Evolutionary conservation across 768 basidiomycete genomes (phyloP).

Genomic region (Auricularia sp.): DNA sequence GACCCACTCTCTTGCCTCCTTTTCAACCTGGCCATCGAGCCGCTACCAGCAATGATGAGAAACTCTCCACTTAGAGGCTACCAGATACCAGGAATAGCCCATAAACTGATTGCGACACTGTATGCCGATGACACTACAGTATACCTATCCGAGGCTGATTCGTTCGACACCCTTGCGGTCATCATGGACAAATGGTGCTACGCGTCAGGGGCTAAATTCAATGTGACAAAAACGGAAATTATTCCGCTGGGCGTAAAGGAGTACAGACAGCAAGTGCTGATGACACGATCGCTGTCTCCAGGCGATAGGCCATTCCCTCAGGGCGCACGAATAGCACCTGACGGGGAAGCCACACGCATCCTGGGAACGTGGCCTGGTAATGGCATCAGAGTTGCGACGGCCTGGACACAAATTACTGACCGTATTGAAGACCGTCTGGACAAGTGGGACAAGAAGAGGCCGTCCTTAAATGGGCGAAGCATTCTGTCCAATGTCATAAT

Average conservation of each 20-base stretch:
- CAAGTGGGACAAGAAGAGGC: constrained; percentile 20
- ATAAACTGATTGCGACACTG: constrained; percentile 12
- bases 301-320: constrained; percentile 8
- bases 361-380: constrained; percentile 28
- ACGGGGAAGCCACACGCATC: constrained; percentile 20
- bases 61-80: constrained; percentile 18
- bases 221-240: constrained; percentile 29
- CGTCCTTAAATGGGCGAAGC: constrained; percentile 20
- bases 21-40: constrained; percentile 33
- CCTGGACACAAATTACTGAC: constrained; percentile 22
- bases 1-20: constrained; percentile 32
- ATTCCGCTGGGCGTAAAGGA: constrained; percentile 23
- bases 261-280: constrained; percentile 13
- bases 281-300: background rate
- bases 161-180: constrained; percentile 13
- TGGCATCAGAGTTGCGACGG: constrained; percentile 6
- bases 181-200: constrained; percentile 33
- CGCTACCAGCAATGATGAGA: constrained; percentile 23
- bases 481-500: constrained; percentile 20
- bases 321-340: constrained; percentile 19
- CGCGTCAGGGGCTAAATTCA: constrained; percentile 33
- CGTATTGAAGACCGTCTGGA: constrained; percentile 16
- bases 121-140: constrained; percentile 35
- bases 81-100: constrained; percentile 8
- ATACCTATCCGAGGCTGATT: constrained; percentile 23